Evolutionary conservation across 78 protist species (phyloP).

Genomic region (Parvularia atlantis): DNA sequence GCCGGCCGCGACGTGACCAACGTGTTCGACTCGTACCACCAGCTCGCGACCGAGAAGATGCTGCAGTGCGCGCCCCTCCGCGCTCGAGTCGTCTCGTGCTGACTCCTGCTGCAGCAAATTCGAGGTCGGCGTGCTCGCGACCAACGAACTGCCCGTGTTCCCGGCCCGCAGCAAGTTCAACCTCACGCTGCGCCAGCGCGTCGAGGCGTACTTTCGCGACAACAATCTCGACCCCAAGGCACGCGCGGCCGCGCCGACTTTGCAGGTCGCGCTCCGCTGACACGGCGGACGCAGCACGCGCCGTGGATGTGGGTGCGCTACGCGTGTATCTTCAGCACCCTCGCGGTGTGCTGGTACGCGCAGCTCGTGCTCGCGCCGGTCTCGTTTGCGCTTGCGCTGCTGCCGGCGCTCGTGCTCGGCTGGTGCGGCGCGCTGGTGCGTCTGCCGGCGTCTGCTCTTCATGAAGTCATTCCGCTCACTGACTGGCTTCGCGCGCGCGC

Average conservation of each 20-base stretch:
- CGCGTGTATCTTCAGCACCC: neutral
- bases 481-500: neutral
- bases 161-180: too few relatives aligned
- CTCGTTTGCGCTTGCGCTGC: neutral
- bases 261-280: neutral
- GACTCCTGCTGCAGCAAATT: too few relatives aligned
- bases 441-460: neutral
- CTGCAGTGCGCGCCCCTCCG: too few relatives aligned
- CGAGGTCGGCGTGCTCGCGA: too few relatives aligned
- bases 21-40: too few relatives aligned
- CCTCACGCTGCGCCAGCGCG: too few relatives aligned
- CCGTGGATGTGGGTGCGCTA: conserved; percentile 19
- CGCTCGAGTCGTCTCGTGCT: too few relatives aligned
- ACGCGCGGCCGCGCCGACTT: neutral
- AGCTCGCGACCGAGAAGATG: too few relatives aligned
- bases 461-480: too few relatives aligned
- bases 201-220: conserved; percentile 11
- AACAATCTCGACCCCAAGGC: conserved; percentile 26
- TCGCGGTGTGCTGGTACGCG: neutral
- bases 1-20: conserved; percentile 24
- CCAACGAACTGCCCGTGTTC: too few relatives aligned
- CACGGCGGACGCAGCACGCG: neutral
- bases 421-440: conserved; percentile 1
- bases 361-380: neutral
- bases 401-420: neutral